Evolutionary conservation across 208 protist genomes (phyloP).

Genomic region (Trypanosoma melophagium): DNA sequence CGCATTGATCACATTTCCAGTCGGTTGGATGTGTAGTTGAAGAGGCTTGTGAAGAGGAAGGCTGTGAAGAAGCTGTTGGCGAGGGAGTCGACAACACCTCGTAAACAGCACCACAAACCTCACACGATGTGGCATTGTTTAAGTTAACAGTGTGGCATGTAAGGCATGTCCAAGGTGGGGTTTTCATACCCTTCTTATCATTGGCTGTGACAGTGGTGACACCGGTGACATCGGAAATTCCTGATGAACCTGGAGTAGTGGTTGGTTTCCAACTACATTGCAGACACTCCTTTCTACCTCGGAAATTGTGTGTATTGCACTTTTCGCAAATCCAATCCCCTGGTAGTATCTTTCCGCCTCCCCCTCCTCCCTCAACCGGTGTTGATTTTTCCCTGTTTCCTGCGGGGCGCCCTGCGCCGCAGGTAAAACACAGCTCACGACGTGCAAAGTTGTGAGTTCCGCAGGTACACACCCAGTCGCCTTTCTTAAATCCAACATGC

Average conservation of each 20-base stretch:
- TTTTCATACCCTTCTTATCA: background rate
- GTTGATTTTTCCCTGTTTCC: background rate
- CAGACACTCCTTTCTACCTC: constrained; percentile 33
- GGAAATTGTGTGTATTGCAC: constrained; percentile 53
- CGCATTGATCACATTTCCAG: constrained; percentile 42
- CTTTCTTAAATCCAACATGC: constrained; percentile 16
- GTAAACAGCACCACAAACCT: constrained; percentile 22
- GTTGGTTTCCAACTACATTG: constrained; percentile 22
- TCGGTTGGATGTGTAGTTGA: constrained; percentile 22
- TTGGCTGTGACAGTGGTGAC: background rate
- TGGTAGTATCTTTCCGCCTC: constrained; percentile 18
- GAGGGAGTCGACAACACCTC: background rate
- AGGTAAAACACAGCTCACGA: constrained; percentile 40
- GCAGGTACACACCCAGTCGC: constrained; percentile 78
- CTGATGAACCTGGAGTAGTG: background rate
- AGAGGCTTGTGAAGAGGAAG: background rate
- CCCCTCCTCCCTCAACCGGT: too few relatives aligned
- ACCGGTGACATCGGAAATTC: background rate
- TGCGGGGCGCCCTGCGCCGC: constrained; percentile 14
- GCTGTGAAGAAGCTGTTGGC: background rate
- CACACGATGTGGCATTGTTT: constrained; percentile 11
- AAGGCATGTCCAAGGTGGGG: constrained; percentile 31
- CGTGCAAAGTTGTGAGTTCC: constrained; percentile 73
- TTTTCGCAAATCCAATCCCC: constrained; percentile 39
- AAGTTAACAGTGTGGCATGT: constrained; percentile 38